Conservation (phyloP, 1,284 basidiomycete genomes). For the Wolfiporia cocos region DNA sequence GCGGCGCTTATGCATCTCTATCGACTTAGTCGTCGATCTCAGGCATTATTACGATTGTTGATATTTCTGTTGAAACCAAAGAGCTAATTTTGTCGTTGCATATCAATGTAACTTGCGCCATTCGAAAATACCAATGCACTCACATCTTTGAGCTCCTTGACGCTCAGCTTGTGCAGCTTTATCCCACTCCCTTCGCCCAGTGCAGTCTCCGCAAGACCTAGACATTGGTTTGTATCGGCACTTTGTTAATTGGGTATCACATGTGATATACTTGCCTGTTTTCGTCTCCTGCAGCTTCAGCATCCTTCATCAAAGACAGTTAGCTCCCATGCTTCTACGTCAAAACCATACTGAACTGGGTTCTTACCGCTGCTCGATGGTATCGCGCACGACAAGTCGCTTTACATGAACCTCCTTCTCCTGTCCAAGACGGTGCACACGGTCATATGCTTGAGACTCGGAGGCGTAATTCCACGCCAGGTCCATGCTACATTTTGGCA, state of each 20-base stretch:
- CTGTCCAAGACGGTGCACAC: slow-evolving; percentile 66
- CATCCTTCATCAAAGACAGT: slow-evolving; percentile 36
- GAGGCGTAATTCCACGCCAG: slow-evolving; percentile 68
- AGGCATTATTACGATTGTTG: slow-evolving; percentile 1
- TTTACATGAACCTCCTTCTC: slow-evolving; percentile 65
- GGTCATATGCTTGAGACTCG: slow-evolving; percentile 61
- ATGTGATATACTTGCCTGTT: slow-evolving; percentile 30
- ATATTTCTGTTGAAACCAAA: slow-evolving; percentile 13
- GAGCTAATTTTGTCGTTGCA: slow-evolving; percentile 5
- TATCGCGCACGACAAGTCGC: slow-evolving; percentile 56
- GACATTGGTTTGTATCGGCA: not conserved
- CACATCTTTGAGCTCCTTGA: slow-evolving; percentile 52
- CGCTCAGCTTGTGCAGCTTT: slow-evolving; percentile 55
- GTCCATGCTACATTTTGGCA: slow-evolving; percentile 51
- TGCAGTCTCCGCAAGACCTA: slow-evolving; percentile 59
- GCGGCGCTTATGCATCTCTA: too few species aligned
- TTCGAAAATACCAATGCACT: slow-evolving; percentile 10
- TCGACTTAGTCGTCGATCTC: too few species aligned
- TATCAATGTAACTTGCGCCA: not conserved
- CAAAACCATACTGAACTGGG: not conserved
- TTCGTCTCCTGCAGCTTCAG: slow-evolving; percentile 61
- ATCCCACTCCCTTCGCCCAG: slow-evolving; percentile 57
- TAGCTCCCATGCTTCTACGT: not conserved
- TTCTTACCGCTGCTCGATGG: slow-evolving; percentile 64
- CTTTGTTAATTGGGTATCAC: not conserved